Percentiles rank a stretch among this genome's conserved stretches.
Conservation (phyloP, 1,139 yeast genomes). For the Geotrichum siamense region DNA sequence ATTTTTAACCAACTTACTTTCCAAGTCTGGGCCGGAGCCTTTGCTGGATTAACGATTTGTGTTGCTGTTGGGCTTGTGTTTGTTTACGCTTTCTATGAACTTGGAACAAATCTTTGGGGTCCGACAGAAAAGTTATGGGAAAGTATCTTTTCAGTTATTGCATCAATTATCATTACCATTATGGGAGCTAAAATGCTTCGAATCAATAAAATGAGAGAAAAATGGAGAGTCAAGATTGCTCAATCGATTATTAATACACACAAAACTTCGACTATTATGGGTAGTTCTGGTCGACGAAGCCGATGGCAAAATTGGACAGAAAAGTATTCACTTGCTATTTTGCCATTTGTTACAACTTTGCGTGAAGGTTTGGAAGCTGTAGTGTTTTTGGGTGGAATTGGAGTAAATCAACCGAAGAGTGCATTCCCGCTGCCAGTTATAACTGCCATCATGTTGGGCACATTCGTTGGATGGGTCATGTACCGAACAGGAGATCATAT, state of each 20-base stretch:
- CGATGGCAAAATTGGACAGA: background rate
- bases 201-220: conserved; percentile 77
- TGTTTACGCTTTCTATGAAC: conserved; percentile 64
- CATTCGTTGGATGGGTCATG: conserved; percentile 54
- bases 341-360: conserved; percentile 79
- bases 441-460: conserved; percentile 69
- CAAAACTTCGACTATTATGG: conserved; percentile 22
- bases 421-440: conserved; percentile 80
- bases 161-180: conserved; percentile 71
- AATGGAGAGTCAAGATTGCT: conserved; percentile 74
- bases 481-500: conserved; percentile 59
- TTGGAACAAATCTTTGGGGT: conserved; percentile 78
- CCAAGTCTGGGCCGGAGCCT: conserved; percentile 85
- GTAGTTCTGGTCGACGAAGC: background rate
- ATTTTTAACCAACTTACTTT: conserved; percentile 37
- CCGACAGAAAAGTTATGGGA: conserved; percentile 87
- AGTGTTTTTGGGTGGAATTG: conserved; percentile 86
- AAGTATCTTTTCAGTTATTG: conserved; percentile 75
- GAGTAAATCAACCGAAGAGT: conserved; percentile 42
- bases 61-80: conserved; percentile 67
- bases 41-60: conserved; percentile 63
- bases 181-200: conserved; percentile 87
- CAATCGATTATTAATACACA: conserved; percentile 40
- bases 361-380: conserved; percentile 93
- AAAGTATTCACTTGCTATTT: conserved; percentile 67